Percentiles rank a stretch among this genome's conserved stretches.
Evolutionary conservation across 2,329 filamentous ascomycete species (phyloP).

Genomic region (Coniochaeta ligniaria): DNA sequence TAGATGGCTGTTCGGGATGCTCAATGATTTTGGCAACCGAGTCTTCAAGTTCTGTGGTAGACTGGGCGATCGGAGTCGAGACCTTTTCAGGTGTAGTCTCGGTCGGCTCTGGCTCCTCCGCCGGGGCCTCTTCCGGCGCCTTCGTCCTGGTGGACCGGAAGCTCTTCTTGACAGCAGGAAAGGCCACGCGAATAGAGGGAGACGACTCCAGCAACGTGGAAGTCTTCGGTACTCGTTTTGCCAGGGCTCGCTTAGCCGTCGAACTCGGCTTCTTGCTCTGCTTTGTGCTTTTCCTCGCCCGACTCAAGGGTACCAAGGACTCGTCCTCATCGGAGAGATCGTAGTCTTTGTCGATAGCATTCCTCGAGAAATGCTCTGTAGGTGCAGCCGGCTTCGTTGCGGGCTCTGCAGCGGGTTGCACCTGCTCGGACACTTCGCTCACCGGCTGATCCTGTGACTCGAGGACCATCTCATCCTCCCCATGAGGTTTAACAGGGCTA

Average conservation of each 20-base stretch:
- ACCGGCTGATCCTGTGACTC: background rate
- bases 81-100: background rate
- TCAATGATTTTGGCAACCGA: background rate
- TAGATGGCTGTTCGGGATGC: background rate
- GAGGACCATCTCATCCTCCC: background rate
- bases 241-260: background rate
- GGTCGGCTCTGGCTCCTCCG: background rate
- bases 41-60: background rate
- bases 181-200: background rate
- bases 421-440: background rate
- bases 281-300: background rate
- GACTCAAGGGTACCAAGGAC: background rate
- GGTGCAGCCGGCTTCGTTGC: background rate
- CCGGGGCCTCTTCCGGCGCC: background rate
- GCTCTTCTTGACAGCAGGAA: background rate
- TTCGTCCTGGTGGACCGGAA: background rate
- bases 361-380: slow-evolving; percentile 6
- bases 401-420: background rate
- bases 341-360: slow-evolving; percentile 16
- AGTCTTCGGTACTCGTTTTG: background rate
- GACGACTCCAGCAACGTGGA: background rate
- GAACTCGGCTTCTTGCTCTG: background rate
- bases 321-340: background rate
- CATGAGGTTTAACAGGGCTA: background rate
- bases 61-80: background rate